Conservation (phyloP, 2,329 filamentous ascomycete genomes). For the Chrysoporthe cubensis region DNA sequence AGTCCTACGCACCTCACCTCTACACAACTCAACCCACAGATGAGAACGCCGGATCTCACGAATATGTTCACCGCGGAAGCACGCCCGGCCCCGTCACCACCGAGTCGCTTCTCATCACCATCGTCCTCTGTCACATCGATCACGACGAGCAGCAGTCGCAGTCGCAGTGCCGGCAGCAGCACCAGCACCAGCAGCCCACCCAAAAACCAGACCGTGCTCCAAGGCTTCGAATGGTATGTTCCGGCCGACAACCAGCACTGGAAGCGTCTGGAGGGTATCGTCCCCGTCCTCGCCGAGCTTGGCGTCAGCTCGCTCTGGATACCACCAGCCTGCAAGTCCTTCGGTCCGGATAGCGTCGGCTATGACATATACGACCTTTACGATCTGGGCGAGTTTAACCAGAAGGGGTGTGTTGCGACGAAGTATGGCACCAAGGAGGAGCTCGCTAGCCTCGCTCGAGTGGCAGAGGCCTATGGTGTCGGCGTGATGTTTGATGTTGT, state of each 20-base stretch:
- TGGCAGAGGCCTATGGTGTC: constrained; percentile 57
- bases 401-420: constrained; percentile 64
- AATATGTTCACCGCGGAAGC: background rate
- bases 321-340: constrained; percentile 73
- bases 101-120: background rate
- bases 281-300: constrained; percentile 59
- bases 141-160: background rate
- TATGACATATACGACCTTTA: constrained; percentile 72
- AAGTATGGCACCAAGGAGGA: constrained; percentile 72
- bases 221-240: constrained; percentile 75
- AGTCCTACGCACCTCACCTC: background rate
- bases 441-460: constrained; percentile 54
- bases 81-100: background rate
- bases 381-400: constrained; percentile 72
- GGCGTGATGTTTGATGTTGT: constrained; percentile 71
- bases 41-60: background rate
- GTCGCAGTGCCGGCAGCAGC: background rate
- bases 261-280: constrained; percentile 55
- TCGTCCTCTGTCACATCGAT: background rate
- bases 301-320: constrained; percentile 69
- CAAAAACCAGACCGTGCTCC: constrained; percentile 59
- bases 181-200: background rate
- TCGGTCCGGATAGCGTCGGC: constrained; percentile 65
- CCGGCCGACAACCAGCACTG: constrained; percentile 65
- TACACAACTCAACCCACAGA: background rate